A percentile compares a stretch with the other conserved stretches of the same genome.
Conservation (phyloP, 768 basidiomycete species). For the Lactifluus piperatus region DNA sequence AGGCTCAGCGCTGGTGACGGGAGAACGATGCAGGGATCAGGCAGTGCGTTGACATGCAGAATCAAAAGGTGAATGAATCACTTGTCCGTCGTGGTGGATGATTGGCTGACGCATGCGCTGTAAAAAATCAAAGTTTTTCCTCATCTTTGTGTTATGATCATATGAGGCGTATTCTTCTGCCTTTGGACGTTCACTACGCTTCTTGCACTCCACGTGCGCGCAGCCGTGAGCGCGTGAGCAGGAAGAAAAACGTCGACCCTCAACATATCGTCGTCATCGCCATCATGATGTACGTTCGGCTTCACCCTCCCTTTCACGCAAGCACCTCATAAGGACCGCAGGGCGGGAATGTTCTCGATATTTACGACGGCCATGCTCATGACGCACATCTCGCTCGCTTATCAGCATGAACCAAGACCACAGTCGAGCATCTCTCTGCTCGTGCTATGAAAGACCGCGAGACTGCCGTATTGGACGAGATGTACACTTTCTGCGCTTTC, state of each 20-base stretch:
- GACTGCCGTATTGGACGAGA: slow-evolving; percentile 36
- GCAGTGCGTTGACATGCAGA: slow-evolving; percentile 87
- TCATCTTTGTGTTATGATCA: slow-evolving; percentile 72
- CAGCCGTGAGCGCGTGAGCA: slow-evolving; percentile 20
- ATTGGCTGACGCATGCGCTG: neutral
- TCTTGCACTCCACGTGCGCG: slow-evolving; percentile 41
- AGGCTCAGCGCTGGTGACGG: too few relatives aligned
- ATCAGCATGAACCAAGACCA: slow-evolving; percentile 60
- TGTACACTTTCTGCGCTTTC: slow-evolving; percentile 46
- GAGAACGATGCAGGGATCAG: slow-evolving; percentile 60
- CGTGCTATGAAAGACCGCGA: slow-evolving; percentile 61
- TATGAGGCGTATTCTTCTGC: slow-evolving; percentile 49
- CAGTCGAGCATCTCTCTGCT: slow-evolving; percentile 65
- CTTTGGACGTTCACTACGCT: slow-evolving; percentile 57
- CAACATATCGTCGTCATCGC: slow-evolving; percentile 67
- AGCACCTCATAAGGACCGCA: slow-evolving; percentile 24
- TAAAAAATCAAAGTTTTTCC: slow-evolving; percentile 58
- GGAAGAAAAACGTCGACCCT: slow-evolving; percentile 39
- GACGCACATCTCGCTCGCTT: slow-evolving; percentile 49
- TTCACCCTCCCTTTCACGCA: neutral
- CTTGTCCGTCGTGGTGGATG: neutral
- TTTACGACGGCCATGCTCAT: slow-evolving; percentile 53
- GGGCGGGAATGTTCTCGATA: slow-evolving; percentile 59
- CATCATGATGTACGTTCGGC: slow-evolving; percentile 53
- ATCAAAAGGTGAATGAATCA: slow-evolving; percentile 67